Percentiles rank a stretch among this genome's conserved stretches.
Conservation (phyloP, 192 early-diverging fungal species). For the Gigaspora rosea region DNA sequence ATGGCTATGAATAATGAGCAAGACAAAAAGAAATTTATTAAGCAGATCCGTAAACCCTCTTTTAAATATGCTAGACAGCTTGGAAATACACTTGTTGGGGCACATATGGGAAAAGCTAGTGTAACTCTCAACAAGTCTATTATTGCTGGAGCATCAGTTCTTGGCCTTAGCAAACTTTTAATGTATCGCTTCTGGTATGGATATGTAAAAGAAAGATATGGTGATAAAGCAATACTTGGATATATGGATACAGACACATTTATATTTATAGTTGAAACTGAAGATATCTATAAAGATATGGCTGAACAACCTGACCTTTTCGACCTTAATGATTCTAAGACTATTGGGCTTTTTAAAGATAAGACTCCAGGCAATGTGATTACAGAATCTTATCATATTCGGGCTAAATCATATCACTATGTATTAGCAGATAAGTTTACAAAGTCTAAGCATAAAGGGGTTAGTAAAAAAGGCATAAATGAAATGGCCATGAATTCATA, state of each 20-base stretch:
- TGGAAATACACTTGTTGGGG: background rate
- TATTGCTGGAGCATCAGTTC: slow-evolving; percentile 17
- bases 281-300: slow-evolving; percentile 27
- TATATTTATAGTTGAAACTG: background rate
- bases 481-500: slow-evolving; percentile 7
- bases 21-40: background rate
- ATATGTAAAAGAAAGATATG: slow-evolving; percentile 21
- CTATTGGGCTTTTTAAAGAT: background rate
- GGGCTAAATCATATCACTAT: slow-evolving; percentile 2
- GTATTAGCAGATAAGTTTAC: slow-evolving; percentile 2
- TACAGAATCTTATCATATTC: background rate
- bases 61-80: background rate
- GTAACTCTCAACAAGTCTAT: slow-evolving; percentile 12
- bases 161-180: slow-evolving; percentile 5
- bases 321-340: background rate
- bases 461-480: slow-evolving; percentile 12
- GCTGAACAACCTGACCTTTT: slow-evolving; percentile 7
- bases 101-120: background rate
- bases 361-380: slow-evolving; percentile 1
- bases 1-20: background rate
- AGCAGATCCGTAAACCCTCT: background rate
- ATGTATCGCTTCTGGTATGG: slow-evolving; percentile 19
- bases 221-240: background rate
- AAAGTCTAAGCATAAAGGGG: background rate
- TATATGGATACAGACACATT: background rate